Conservation (phyloP, 805 yeast species). For the Kodamaea fukazawae region DNA sequence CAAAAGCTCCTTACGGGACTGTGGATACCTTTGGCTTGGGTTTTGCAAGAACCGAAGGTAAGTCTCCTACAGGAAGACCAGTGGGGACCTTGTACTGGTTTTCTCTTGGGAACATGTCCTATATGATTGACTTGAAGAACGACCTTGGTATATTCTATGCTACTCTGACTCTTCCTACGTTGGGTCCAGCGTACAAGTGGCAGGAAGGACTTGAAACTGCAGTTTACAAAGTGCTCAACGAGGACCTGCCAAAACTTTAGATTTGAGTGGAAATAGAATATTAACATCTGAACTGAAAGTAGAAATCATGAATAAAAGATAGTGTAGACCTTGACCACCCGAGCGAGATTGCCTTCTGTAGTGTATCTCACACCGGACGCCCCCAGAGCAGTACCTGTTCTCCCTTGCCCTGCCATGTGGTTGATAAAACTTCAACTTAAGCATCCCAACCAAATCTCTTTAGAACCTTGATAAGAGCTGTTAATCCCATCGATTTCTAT, state of each 20-base stretch:
- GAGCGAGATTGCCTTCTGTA: too few species aligned
- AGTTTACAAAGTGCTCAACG: conserved; percentile 20
- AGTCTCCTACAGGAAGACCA: conserved; percentile 34
- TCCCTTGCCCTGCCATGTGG: too few species aligned
- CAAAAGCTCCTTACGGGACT: neutral
- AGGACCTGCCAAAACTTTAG: too few species aligned
- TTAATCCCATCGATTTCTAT: too few species aligned
- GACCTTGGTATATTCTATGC: conserved; percentile 39
- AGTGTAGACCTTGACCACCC: neutral
- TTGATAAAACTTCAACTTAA: too few species aligned
- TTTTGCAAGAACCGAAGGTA: conserved; percentile 13
- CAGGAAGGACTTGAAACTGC: conserved; percentile 22
- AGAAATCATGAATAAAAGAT: too few species aligned
- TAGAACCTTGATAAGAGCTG: too few species aligned
- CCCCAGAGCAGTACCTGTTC: too few species aligned
- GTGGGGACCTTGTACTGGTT: conserved; percentile 36
- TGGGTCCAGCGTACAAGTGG: conserved; percentile 15
- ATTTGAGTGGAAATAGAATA: too few species aligned
- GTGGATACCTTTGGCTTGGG: conserved; percentile 1
- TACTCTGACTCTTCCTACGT: conserved; percentile 35
- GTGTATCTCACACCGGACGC: too few species aligned
- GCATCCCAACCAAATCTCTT: too few species aligned
- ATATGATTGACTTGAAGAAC: conserved; percentile 39
- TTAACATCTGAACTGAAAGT: conserved; percentile 5
- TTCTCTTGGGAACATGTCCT: conserved; percentile 38